A percentile compares a stretch with the other conserved stretches of the same genome.
phyloP scores from a whole-genome alignment of 768 basidiomycete genomes.

The Sarcomyxa edulis region DNA sequence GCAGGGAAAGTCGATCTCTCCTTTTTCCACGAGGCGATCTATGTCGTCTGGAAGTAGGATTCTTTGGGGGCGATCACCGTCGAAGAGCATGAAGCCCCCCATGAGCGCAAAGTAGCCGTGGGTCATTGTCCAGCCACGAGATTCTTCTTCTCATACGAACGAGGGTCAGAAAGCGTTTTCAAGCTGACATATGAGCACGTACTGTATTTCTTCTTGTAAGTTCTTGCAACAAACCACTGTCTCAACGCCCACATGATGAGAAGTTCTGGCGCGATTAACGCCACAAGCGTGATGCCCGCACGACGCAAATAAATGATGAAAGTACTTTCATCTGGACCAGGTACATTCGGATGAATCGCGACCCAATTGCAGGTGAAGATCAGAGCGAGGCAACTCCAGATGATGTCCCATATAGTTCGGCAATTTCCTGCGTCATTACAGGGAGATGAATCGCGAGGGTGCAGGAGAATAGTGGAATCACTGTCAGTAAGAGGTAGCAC shows the following conservation, averaged over 20 bases:
- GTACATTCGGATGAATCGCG: constrained; percentile 17
- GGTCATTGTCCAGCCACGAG: constrained; percentile 3
- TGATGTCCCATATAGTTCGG: constrained; percentile 11
- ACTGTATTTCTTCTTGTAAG: not conserved
- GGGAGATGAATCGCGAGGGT: too few relatives aligned
- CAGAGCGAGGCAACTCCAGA: constrained; percentile 14
- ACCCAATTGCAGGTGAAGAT: constrained; percentile 20
- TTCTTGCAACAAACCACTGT: constrained; percentile 16
- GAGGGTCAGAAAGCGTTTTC: not conserved
- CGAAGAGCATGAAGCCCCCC: constrained; percentile 4
- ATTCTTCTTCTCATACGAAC: not conserved
- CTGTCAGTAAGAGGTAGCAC: too few relatives aligned
- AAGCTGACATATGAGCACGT: not conserved
- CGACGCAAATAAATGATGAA: constrained; percentile 4
- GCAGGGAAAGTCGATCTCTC: constrained; percentile 2
- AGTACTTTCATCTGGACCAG: constrained; percentile 7
- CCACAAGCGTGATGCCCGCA: constrained; percentile 13
- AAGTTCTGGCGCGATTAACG: constrained; percentile 22
- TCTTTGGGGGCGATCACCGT: not conserved
- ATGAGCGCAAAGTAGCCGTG: constrained; percentile 7
- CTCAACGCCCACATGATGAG: constrained; percentile 19
- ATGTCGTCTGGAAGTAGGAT: not conserved
- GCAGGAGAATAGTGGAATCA: too few relatives aligned
- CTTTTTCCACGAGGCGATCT: not conserved
- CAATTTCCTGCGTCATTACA: constrained; percentile 6